Base-by-base conservation (phyloP, 164 flowering plant species). In the Piper longum region DNA sequence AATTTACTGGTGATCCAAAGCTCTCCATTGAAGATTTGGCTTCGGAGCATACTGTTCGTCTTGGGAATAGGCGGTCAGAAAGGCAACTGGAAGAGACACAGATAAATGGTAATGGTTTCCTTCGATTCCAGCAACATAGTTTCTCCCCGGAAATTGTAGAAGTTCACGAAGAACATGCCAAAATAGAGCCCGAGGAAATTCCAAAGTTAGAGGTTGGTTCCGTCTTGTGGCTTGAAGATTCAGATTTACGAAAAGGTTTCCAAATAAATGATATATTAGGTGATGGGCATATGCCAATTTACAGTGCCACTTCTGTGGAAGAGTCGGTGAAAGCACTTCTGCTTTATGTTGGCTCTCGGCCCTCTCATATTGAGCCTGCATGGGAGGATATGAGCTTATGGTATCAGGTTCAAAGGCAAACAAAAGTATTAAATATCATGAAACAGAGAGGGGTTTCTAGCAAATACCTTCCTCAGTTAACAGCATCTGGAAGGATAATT, bases 381-480 rank as follows among this genome's bases (percentile, higher is more conserved):
- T 87, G 86, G 92, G 88, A 87, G 70, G 90, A 87, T 68, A 89
- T 91, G 96, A 85, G 78, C 68, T 72, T 82, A 17, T 91, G 98
- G 98, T 91, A 91, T 72, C 88, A 81, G 67, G 98, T 91, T 56
- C 98, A 91, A 72, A 81, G 98, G 68, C 98, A 91, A 75, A 89
- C 91, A 18, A 89, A 86, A 73, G 67, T 91, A 55, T 68, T 91
- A 67, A 85, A 76, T 41, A 64, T 82, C 16, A 82, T 91, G 86
- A 91, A 79, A 70, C 89, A 91, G 61, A 81, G 85, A 67, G 95
- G 92, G 17, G 67, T 87, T 14, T 85, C 86, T 4, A 78, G 92
- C 72, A 85, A 79, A 64, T 78, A 87, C 72, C 73, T 91, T 52
- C 91, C 98, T 11, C 81, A 87, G 67, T 63, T 91, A 63, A 78